Conservation (phyloP, 495 filamentous ascomycete genomes). For the Tuber magnatum region DNA sequence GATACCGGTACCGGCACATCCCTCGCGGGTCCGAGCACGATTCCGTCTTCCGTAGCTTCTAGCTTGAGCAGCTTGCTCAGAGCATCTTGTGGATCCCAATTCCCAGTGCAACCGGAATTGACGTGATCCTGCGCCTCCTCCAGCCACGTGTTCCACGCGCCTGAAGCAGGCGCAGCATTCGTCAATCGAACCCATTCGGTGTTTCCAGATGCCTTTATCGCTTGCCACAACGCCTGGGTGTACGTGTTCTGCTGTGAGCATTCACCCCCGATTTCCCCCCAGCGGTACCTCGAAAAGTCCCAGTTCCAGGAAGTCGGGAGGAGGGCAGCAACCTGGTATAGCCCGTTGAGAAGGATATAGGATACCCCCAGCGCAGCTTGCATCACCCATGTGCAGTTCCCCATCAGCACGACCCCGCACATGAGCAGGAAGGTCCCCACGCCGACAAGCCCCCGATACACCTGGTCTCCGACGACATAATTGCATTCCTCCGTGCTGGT, state of each 20-base stretch:
- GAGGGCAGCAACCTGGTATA: conserved; percentile 54
- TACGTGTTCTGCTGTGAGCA: background rate
- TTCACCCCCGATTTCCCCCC: background rate
- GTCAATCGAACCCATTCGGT: background rate
- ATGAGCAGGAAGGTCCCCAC: conserved; percentile 56
- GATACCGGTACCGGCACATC: background rate
- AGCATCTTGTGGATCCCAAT: background rate
- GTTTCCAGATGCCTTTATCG: background rate
- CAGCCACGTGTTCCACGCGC: background rate
- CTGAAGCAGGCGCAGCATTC: background rate
- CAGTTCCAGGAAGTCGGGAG: conserved; percentile 34
- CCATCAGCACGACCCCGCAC: conserved; percentile 55
- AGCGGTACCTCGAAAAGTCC: conserved; percentile 9
- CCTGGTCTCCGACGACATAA: conserved; percentile 45
- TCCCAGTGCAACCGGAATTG: background rate
- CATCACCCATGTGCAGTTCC: conserved; percentile 55
- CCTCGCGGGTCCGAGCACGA: background rate
- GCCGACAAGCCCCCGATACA: conserved; percentile 51
- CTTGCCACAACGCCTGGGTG: background rate
- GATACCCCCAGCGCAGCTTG: conserved; percentile 53
- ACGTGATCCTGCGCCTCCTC: background rate
- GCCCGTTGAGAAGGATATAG: conserved; percentile 55
- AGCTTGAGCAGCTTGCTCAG: background rate
- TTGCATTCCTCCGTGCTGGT: conserved; percentile 53
- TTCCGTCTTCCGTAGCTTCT: background rate